Conservation (phyloP, 257 asterid genomes). For the Gardenia jasminoides region DNA sequence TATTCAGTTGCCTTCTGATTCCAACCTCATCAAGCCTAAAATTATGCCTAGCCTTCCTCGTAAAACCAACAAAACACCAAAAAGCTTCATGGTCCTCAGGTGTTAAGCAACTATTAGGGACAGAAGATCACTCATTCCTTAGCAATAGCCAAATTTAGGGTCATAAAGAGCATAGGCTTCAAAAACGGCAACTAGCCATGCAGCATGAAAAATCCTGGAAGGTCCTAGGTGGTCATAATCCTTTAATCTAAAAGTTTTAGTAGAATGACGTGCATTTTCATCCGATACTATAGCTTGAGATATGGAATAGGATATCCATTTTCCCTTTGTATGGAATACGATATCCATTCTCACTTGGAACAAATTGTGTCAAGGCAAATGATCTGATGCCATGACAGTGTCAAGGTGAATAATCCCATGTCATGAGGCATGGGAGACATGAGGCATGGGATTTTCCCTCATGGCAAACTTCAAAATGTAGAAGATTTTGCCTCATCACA, state of each 20-base stretch:
- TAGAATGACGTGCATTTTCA: constrained; percentile 57
- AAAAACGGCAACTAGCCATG: constrained; percentile 78
- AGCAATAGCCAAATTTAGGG: constrained; percentile 90
- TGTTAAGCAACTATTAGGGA: constrained; percentile 71
- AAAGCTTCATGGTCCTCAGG: constrained; percentile 89
- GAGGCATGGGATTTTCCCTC: too few relatives aligned
- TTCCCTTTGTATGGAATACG: constrained; percentile 75
- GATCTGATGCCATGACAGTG: constrained; percentile 85
- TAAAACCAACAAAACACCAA: constrained; percentile 96
- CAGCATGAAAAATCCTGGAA: constrained; percentile 67
- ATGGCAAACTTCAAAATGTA: too few relatives aligned
- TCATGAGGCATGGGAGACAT: too few relatives aligned
- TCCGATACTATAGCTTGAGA: constrained; percentile 52
- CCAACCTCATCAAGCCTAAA: constrained; percentile 88
- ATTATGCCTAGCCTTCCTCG: constrained; percentile 93
- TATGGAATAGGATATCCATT: constrained; percentile 60
- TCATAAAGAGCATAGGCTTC: constrained; percentile 90
- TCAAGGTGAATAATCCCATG: too few relatives aligned
- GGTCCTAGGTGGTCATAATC: constrained; percentile 79
- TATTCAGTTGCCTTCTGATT: constrained; percentile 72
- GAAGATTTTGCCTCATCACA: too few relatives aligned
- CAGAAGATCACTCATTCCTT: constrained; percentile 91
- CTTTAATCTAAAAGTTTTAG: constrained; percentile 71
- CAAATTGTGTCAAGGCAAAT: constrained; percentile 85
- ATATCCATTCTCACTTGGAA: too few relatives aligned